phyloP scores from a whole-genome alignment of 106 monocot genomes.

The Dendrobium catenatum region DNA sequence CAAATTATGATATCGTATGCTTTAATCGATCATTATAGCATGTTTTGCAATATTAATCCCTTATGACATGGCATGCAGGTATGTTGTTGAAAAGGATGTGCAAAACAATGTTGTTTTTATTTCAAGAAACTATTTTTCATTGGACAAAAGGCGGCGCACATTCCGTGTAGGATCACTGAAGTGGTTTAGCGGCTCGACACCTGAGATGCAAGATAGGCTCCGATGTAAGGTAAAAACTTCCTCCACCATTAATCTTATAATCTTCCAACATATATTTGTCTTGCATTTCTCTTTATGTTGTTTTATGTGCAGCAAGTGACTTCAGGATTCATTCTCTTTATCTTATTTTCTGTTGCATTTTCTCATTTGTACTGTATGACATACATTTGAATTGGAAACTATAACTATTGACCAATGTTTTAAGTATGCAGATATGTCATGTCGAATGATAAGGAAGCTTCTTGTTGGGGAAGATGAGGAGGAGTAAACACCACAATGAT shows the following conservation, averaged over 20 bases:
- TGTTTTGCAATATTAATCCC: not conserved
- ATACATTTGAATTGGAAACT: no score
- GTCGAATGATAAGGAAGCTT: no score
- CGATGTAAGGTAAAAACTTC: slow-evolving; percentile 66
- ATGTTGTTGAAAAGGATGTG: slow-evolving; percentile 94
- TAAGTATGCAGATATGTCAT: no score
- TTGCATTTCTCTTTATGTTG: not conserved
- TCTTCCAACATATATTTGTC: not conserved
- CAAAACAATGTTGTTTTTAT: slow-evolving; percentile 90
- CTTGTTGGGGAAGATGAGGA: no score
- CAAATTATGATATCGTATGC: no score
- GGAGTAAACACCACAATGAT: no score
- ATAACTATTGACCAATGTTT: no score
- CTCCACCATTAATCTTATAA: no score
- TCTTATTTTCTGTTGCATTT: no score
- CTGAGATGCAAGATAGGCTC: slow-evolving; percentile 31
- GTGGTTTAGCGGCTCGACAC: slow-evolving; percentile 53
- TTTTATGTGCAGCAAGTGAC: not conserved
- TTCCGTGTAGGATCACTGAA: slow-evolving; percentile 74
- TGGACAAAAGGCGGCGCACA: slow-evolving; percentile 70
- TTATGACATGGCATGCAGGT: slow-evolving; percentile 37
- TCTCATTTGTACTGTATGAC: no score
- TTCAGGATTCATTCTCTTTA: no score
- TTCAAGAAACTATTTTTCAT: slow-evolving; percentile 90
- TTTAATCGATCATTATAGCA: not conserved